phyloP scores from a whole-genome alignment of 495 filamentous ascomycete species.

The Hypoxylon trugodes region DNA sequence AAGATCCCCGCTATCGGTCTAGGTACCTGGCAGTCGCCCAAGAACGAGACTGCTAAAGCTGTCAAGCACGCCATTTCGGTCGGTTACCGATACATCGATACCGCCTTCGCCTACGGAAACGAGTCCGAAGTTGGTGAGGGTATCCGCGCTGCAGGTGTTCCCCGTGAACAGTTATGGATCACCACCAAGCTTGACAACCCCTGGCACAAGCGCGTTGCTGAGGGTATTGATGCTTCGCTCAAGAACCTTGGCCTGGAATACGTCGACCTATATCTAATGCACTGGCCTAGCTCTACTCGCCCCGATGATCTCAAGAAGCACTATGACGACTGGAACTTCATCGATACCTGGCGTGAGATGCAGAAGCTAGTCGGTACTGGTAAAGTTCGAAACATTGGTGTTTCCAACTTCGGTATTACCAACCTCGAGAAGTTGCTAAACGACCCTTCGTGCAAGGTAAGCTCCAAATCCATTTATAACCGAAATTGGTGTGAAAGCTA shows the following conservation, averaged over 20 bases:
- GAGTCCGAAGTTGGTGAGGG: conserved; percentile 83
- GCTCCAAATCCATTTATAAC: conserved; percentile 65
- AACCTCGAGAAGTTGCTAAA: conserved; percentile 75
- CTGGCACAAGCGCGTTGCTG: conserved; percentile 72
- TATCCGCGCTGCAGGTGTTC: conserved; percentile 80
- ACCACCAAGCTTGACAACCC: conserved; percentile 90
- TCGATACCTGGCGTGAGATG: conserved; percentile 86
- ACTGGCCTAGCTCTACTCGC: conserved; percentile 73
- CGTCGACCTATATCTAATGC: conserved; percentile 85
- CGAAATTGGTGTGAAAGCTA: conserved; percentile 63
- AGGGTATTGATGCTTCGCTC: conserved; percentile 74
- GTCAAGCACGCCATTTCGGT: conserved; percentile 78
- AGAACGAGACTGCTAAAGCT: conserved; percentile 62
- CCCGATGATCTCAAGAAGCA: conserved; percentile 52
- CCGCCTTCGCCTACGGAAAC: conserved; percentile 85
- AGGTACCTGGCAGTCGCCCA: conserved; percentile 79
- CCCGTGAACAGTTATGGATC: conserved; percentile 82
- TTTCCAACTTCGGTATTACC: conserved; percentile 77
- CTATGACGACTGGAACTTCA: conserved; percentile 74
- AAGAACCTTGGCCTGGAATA: conserved; percentile 76
- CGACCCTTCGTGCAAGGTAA: conserved; percentile 59
- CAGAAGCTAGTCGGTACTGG: conserved; percentile 82
- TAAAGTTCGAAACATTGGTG: conserved; percentile 82
- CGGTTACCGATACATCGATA: conserved; percentile 69
- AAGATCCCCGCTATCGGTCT: conserved; percentile 84